These are phyloP conservation scores for Alternaria sp. DNA, from an alignment of 2,329 filamentous ascomycete genomes.

Conservation along the genomic window DNA sequence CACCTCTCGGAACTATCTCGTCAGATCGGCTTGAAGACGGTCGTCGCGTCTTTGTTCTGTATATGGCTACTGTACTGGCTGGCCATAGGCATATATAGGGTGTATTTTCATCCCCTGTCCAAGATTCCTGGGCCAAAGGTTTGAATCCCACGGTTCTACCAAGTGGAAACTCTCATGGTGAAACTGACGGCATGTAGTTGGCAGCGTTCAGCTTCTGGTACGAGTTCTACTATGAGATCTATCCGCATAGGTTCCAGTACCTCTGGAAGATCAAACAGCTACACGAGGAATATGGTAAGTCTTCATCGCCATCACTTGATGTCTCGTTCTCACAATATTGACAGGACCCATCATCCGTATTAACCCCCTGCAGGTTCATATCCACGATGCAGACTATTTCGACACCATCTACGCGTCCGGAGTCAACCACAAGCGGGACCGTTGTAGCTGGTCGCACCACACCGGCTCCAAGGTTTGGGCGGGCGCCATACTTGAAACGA, in stretches of 20 bases:
- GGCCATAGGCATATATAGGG: not conserved
- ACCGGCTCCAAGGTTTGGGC: conserved; percentile 4
- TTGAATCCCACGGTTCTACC: too few species aligned
- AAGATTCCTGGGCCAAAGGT: not conserved
- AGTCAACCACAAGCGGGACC: conserved; percentile 18
- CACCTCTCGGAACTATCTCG: not conserved
- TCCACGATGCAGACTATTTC: conserved; percentile 26
- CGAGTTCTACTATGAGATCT: conserved; percentile 43
- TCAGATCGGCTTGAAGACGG: not conserved
- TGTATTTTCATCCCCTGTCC: not conserved
- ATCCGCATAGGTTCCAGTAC: conserved; percentile 28
- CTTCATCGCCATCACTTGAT: not conserved
- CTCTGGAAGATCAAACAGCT: conserved; percentile 37
- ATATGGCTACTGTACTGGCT: not conserved
- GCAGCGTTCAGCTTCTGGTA: conserved; percentile 24
- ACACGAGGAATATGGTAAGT: conserved; percentile 31
- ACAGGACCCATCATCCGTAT: conserved; percentile 21
- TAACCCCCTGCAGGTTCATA: conserved; percentile 26
- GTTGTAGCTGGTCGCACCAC: conserved; percentile 15
- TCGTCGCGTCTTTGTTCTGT: not conserved
- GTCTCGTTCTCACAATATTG: not conserved
- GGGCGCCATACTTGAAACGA: conserved; percentile 22
- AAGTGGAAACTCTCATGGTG: fast-evolving
- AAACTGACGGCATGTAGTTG: not conserved
- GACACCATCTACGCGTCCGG: conserved; percentile 25